Evolutionary conservation across 495 filamentous ascomycete genomes (phyloP), one percentile per base, ranked within the genome.

Genomic region (Penicillium pancosmium): DNA sequence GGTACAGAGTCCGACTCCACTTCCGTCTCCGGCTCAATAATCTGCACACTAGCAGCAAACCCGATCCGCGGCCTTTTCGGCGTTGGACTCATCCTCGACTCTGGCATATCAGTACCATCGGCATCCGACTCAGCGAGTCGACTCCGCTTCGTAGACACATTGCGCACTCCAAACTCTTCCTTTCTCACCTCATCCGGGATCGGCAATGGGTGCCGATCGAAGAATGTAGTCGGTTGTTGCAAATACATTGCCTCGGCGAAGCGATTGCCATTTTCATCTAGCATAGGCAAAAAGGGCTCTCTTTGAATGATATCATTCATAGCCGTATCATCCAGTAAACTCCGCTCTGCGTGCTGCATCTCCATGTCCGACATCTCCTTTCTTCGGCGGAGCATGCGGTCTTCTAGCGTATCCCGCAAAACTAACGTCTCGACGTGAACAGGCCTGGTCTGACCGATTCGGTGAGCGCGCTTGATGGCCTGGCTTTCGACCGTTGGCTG

Each of bases 341-440:
- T 71, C 63, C 81, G 77, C 78, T 89, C 82, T 59, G 88, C 80
- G 70, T 86, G 75, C 58, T 81, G 67, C 70, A 86, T 88, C 67
- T 97, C 92, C 5, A 82, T 82, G 19, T 84, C 83, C 0, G 88
- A 88, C 91, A 98, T 96, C 19, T 85, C 79, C 49, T 87, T 84
- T 15, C 89, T 73, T 5, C 92, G 82, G 40, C 86, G 74, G 0
- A 94, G 76, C 72, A 98, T 94, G 19, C 86, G 83, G 68, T 97
- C 92, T 62, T 98, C 93, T 2, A 97, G 80, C 5, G 90, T 96
- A 40, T 85, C 88, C 46, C 82, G 78, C n/a, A 94, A 69, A 0
- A 93, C 90, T 1, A 98, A 79, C 0, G 92, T 98, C 72, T 97
- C 91, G 8, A 96, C 93, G 9, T 84, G 85, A 0, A 97, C 94